Evolutionary conservation across 768 basidiomycete species (phyloP), one percentile per base, ranked within the genome.

Genomic region (Podaxis pistillaris): DNA sequence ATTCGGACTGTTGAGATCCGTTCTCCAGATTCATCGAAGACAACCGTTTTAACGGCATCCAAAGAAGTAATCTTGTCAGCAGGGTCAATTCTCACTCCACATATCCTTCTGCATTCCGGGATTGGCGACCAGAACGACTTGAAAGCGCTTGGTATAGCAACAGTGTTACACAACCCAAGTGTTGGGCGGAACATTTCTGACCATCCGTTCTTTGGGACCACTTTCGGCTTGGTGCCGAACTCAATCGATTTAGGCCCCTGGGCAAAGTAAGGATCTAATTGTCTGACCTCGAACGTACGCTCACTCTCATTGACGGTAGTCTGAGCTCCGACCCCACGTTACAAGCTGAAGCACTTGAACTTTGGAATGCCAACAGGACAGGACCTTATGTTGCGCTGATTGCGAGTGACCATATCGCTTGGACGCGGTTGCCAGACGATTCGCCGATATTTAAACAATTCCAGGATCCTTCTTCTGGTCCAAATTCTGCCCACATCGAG

Each of bases 181-280:
- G 72, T 76, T 26, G 75, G 75, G 26, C 62, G 65, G 46, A 69
- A 73, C 46, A 52, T 77, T 49, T 59, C 66, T 9, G 74, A 75
- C 59, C 74, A 74, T 38, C 62, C 57, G 15, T 30, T 63, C 22
- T 50, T 56, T 28, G 33, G 11, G 37, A 28, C 47, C 5, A 15
- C 26, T 3, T 62, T 56, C 28, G n/a, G 11, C 8, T 33, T 56
- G 19, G 54, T 49, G 2, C 54, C 61, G 7, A 19, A 40, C 46
- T 56, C 61, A 2, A 49, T 62, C n/a, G 61, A 62, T 56, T 24
- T 62, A n/a, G 61, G 61, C 8, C 46, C 54, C 11, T 62, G 61
- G 61, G 47, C n/a, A 24, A 56, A 62, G 61, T 62, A 22, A 28
- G 49, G 11, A 12, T 13, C 4, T 3, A 50, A 13, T 50, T 46